phyloP scores from a whole-genome alignment of 768 basidiomycete genomes.

The Chalciporus pseudorubinellus region DNA sequence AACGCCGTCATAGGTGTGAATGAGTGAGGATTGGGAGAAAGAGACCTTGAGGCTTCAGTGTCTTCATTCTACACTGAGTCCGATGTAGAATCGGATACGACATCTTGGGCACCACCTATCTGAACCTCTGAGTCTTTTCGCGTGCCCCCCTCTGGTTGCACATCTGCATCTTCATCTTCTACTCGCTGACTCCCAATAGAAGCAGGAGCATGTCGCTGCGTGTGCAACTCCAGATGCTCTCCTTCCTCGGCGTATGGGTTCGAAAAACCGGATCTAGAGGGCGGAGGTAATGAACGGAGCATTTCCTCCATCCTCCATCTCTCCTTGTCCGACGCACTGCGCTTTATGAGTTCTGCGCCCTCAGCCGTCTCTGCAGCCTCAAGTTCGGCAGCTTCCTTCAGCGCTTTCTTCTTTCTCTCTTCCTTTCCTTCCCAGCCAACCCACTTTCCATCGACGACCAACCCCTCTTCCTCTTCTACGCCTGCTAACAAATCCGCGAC shows the following conservation, averaged over 20 bases:
- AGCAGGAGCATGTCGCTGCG: neutral
- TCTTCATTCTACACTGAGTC: slow-evolving; percentile 1
- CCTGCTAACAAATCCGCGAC: slow-evolving; percentile 76
- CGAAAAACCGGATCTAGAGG: slow-evolving; percentile 2
- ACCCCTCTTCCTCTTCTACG: slow-evolving; percentile 62
- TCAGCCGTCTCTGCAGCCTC: neutral
- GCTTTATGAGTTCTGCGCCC: slow-evolving; percentile 3
- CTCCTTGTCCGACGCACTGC: slow-evolving; percentile 24
- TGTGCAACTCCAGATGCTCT: slow-evolving; percentile 3
- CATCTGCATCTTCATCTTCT: neutral
- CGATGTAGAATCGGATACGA: neutral
- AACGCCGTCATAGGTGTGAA: slow-evolving; percentile 1
- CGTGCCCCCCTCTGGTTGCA: neutral
- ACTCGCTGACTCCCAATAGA: neutral
- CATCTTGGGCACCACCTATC: neutral
- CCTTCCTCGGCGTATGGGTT: slow-evolving; percentile 1
- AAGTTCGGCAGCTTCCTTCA: neutral
- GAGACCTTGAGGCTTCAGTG: no score
- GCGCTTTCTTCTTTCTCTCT: slow-evolving; percentile 11
- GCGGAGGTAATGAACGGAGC: slow-evolving; percentile 12
- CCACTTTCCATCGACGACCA: slow-evolving; percentile 23
- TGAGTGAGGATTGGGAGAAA: neutral
- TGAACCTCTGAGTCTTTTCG: neutral
- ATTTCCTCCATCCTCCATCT: slow-evolving; percentile 27
- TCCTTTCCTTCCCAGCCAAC: slow-evolving; percentile 17